These are phyloP conservation scores for Pezicula radicicola DNA, from an alignment of 2,329 filamentous ascomycete species.

Conservation along the genomic window DNA sequence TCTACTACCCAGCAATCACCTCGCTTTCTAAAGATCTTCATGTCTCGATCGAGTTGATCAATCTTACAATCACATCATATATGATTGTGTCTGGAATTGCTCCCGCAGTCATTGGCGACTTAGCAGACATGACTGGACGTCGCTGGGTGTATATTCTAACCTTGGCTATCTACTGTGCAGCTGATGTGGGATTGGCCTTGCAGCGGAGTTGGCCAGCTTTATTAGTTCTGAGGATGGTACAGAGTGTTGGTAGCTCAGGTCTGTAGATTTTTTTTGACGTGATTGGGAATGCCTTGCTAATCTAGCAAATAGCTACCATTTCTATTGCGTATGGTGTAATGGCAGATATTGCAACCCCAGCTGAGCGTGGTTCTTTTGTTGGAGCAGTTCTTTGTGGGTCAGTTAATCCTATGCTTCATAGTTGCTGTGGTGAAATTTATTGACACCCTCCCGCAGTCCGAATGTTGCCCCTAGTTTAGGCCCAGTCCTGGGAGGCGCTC, in stretches of 20 bases:
- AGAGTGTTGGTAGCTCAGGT: constrained; percentile 44
- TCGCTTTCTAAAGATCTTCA: constrained; percentile 36
- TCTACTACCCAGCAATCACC: constrained; percentile 39
- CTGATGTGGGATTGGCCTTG: constrained; percentile 51
- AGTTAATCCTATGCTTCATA: background rate
- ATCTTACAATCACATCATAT: constrained; percentile 10
- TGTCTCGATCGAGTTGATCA: constrained; percentile 22
- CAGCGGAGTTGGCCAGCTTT: constrained; percentile 45
- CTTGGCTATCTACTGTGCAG: constrained; percentile 48
- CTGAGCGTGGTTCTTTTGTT: constrained; percentile 62
- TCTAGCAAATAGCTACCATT: constrained; percentile 36
- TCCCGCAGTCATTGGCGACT: constrained; percentile 26
- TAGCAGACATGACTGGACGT: constrained; percentile 55
- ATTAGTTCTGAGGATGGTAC: constrained; percentile 49
- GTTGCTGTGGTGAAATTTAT: background rate
- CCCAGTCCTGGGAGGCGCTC: constrained; percentile 29
- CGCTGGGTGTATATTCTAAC: constrained; percentile 49
- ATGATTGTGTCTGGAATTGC: constrained; percentile 44
- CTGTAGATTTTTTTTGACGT: background rate
- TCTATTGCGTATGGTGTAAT: constrained; percentile 57
- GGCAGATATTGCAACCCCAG: constrained; percentile 59
- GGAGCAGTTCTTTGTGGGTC: constrained; percentile 30
- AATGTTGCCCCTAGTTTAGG: constrained; percentile 19
- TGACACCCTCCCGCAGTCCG: background rate
- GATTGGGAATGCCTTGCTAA: constrained; percentile 39